Conservation (phyloP, 495 filamentous ascomycete genomes). For the Talaromyces ruber region DNA sequence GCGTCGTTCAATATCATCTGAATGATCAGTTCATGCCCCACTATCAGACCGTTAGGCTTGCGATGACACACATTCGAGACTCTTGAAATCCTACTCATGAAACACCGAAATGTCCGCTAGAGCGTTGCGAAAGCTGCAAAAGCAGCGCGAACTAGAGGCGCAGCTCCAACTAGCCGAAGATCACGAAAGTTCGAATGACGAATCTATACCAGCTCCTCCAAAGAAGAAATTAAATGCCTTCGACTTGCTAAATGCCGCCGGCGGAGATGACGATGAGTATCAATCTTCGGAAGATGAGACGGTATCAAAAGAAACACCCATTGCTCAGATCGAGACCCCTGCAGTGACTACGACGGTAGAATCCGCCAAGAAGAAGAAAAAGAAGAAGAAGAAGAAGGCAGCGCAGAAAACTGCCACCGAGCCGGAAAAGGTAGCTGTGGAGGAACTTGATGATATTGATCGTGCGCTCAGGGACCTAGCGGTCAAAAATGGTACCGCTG, state of each 20-base stretch:
- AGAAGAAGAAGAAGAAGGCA: slow-evolving; percentile 40
- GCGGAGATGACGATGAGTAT: slow-evolving; percentile 35
- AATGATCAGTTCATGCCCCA: not conserved
- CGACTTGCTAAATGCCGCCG: slow-evolving; percentile 41
- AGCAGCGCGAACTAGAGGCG: slow-evolving; percentile 53
- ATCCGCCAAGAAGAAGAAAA: slow-evolving; percentile 30
- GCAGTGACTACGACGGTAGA: slow-evolving; percentile 12
- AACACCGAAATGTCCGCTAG: slow-evolving; percentile 61
- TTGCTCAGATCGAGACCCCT: slow-evolving; percentile 1
- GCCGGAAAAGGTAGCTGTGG: slow-evolving; percentile 8
- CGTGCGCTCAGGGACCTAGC: slow-evolving; percentile 59
- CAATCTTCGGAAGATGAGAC: slow-evolving; percentile 25
- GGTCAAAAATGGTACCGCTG: slow-evolving; percentile 14
- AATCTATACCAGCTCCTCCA: slow-evolving; percentile 20
- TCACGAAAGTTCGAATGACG: slow-evolving; percentile 41
- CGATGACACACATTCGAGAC: not conserved
- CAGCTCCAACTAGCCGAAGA: slow-evolving; percentile 42
- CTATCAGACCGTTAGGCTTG: not conserved
- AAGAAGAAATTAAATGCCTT: slow-evolving; percentile 43
- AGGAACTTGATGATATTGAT: slow-evolving; percentile 75
- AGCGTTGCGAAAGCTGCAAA: slow-evolving; percentile 69
- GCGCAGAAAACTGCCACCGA: slow-evolving; percentile 2
- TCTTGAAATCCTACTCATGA: not conserved
- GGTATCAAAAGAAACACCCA: slow-evolving; percentile 15
- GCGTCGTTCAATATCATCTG: not conserved